Conservation (phyloP, 257 asterid genomes). For the Knoxia roxburghii region DNA sequence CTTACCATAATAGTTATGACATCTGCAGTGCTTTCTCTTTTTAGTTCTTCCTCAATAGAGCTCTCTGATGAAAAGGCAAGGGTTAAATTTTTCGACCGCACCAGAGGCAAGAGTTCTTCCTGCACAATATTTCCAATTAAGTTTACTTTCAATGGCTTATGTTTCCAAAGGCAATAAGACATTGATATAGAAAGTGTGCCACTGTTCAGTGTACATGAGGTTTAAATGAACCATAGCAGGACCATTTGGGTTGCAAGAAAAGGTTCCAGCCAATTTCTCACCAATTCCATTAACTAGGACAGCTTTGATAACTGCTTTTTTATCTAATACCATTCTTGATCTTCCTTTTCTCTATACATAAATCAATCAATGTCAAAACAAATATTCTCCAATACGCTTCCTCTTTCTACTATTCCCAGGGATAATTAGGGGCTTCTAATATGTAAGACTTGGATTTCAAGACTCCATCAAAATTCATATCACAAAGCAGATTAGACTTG, state of each 20-base stretch:
- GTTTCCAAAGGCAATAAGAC: too few species aligned
- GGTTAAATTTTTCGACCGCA: slow-evolving; percentile 63
- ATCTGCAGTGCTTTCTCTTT: slow-evolving; percentile 99
- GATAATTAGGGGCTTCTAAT: background rate
- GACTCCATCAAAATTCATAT: background rate
- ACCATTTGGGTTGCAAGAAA: background rate
- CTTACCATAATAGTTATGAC: slow-evolving; percentile 86
- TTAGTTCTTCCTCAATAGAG: slow-evolving; percentile 92
- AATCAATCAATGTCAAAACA: background rate
- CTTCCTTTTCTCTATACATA: background rate
- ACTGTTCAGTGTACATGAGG: background rate
- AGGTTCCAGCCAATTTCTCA: background rate
- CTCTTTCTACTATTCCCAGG: too few species aligned
- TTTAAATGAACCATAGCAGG: background rate
- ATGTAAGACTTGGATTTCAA: background rate
- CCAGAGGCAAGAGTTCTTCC: slow-evolving; percentile 90
- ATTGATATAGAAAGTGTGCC: background rate
- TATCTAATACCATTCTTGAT: too few species aligned
- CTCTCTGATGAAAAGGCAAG: slow-evolving; percentile 92
- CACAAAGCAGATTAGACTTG: background rate
- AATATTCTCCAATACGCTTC: background rate
- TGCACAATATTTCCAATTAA: slow-evolving; percentile 36
- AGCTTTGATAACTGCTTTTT: too few species aligned
- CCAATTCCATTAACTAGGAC: background rate
- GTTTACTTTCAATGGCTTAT: slow-evolving; percentile 8